Evolutionary conservation across 139 green algal genomes (phyloP).

Genomic region (Chlamydomonas schloesseri): DNA sequence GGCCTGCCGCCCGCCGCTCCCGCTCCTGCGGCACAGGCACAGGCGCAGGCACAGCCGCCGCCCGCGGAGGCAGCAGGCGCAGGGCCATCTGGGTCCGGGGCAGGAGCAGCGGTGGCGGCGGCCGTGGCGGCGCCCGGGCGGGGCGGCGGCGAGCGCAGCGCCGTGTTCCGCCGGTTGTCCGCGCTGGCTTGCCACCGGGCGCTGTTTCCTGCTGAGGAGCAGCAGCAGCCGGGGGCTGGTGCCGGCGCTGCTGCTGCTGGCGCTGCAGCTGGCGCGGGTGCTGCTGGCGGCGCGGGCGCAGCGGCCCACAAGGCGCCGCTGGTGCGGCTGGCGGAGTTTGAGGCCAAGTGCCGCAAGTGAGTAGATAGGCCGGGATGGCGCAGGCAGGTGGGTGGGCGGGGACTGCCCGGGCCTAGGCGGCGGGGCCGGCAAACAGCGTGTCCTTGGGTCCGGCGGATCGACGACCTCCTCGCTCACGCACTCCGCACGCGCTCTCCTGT

Average conservation of each 20-base stretch:
- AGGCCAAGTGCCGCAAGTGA: slow-evolving; percentile 33
- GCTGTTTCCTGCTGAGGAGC: not conserved
- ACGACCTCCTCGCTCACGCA: no score
- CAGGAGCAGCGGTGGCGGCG: no score
- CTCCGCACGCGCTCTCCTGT: no score
- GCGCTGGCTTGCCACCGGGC: not conserved
- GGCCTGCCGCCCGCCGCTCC: not conserved
- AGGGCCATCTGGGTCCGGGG: no score
- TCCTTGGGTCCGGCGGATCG: no score
- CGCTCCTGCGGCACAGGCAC: not conserved
- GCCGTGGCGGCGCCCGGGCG: no score
- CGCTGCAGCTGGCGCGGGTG: no score
- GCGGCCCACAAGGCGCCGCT: slow-evolving; percentile 13
- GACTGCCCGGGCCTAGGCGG: not conserved
- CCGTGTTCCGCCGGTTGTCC: not conserved
- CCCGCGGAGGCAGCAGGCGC: not conserved
- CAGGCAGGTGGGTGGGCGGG: no score
- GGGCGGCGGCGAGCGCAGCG: not conserved
- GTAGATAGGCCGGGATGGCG: not conserved
- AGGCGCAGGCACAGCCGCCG: no score
- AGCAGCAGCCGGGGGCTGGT: no score
- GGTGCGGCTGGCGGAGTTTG: slow-evolving; percentile 19
- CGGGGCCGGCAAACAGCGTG: not conserved
- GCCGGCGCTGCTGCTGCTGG: no score
- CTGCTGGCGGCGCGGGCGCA: not conserved